Percentiles rank a stretch among this genome's conserved stretches.
Evolutionary conservation across 75 land plant species (phyloP).

Genomic region (Isoetes taiwanensis): DNA sequence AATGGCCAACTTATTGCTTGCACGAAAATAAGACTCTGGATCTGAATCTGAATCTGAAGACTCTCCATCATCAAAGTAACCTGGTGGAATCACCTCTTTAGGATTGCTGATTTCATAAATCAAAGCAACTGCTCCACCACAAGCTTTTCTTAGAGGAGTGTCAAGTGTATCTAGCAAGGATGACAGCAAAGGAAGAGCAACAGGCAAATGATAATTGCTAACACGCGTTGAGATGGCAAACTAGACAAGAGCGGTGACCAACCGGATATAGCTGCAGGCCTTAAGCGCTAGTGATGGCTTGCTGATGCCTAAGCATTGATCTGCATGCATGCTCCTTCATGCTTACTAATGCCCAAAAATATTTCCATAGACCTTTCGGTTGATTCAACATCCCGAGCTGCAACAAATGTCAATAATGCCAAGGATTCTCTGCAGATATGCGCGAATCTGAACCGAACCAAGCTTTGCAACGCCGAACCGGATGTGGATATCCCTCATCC

Average conservation of each 20-base stretch:
- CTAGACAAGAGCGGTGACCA: background rate
- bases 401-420: conserved; percentile 2
- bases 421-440: background rate
- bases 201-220: no score
- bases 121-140: background rate
- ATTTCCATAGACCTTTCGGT: background rate
- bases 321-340: background rate
- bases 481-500: background rate
- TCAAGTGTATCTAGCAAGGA: background rate
- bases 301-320: background rate
- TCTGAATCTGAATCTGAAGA: no score
- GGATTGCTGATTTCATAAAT: no score
- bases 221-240: background rate
- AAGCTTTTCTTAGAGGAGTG: background rate
- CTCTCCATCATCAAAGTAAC: background rate
- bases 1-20: no score
- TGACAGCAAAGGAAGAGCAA: background rate
- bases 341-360: background rate
- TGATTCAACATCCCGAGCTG: background rate
- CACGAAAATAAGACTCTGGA: no score
- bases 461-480: background rate
- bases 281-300: background rate
- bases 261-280: conserved; percentile 1
- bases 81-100: background rate
- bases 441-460: background rate